Conservation (phyloP, 2,329 filamentous ascomycete genomes). For the Claviceps paspali region DNA sequence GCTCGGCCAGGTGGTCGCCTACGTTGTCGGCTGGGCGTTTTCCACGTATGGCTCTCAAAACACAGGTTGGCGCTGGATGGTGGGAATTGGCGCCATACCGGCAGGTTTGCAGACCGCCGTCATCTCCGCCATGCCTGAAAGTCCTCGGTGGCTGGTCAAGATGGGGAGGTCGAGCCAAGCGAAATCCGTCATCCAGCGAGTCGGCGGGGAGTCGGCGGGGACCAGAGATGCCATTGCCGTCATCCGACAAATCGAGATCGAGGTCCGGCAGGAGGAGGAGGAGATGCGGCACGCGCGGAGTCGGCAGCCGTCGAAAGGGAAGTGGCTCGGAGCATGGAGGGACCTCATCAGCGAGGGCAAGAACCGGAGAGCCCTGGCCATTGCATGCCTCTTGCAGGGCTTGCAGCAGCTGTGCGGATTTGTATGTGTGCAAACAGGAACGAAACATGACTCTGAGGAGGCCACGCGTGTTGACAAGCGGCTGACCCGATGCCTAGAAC, state of each 20-base stretch:
- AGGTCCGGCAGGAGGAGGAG: slow-evolving; percentile 56
- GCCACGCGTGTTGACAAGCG: no score
- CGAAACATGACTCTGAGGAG: neutral
- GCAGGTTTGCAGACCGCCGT: slow-evolving; percentile 56
- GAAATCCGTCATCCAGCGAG: slow-evolving; percentile 44
- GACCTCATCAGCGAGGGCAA: slow-evolving; percentile 42
- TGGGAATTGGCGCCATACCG: slow-evolving; percentile 68
- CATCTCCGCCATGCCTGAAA: slow-evolving; percentile 67
- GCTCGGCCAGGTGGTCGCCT: slow-evolving; percentile 76
- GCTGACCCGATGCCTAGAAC: slow-evolving; percentile 35
- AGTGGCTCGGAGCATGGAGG: slow-evolving; percentile 31
- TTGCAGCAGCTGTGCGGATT: slow-evolving; percentile 83
- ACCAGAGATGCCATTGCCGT: slow-evolving; percentile 39
- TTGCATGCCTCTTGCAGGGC: slow-evolving; percentile 76
- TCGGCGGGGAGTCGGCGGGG: slow-evolving; percentile 39
- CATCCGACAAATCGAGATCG: slow-evolving; percentile 54
- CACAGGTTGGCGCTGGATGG: slow-evolving; percentile 80
- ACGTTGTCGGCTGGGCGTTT: slow-evolving; percentile 67
- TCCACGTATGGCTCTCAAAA: slow-evolving; percentile 32
- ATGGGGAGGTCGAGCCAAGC: slow-evolving; percentile 48
- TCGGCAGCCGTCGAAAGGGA: slow-evolving; percentile 14
- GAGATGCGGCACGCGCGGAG: slow-evolving; percentile 27
- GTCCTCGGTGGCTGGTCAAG: slow-evolving; percentile 73
- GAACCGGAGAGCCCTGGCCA: slow-evolving; percentile 61
- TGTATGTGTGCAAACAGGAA: slow-evolving; percentile 27